Percentiles rank a stretch among this genome's conserved stretches.
Conservation (phyloP, 2,329 filamentous ascomycete genomes). For the Ophiostoma ips region DNA sequence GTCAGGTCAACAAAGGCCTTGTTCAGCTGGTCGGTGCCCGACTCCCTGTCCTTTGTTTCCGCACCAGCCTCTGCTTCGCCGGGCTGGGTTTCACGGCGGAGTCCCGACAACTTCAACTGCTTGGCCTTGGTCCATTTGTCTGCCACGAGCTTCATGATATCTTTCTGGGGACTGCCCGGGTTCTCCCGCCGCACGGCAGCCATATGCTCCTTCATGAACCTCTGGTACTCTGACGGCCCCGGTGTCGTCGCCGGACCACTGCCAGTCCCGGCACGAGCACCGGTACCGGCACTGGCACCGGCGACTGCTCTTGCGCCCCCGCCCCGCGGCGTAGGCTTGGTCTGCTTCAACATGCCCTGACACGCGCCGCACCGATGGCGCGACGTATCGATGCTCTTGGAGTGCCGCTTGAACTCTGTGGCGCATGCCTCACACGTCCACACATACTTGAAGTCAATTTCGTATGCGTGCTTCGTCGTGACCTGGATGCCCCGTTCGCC, state of each 20-base stretch:
- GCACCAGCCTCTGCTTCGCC: conserved; percentile 2
- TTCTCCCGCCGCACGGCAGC: conserved; percentile 41
- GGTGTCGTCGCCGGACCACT: neutral
- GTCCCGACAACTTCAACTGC: conserved; percentile 1
- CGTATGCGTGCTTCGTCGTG: conserved; percentile 80
- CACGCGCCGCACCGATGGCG: conserved; percentile 68
- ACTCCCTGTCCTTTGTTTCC: neutral
- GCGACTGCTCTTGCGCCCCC: conserved; percentile 3
- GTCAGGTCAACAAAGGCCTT: conserved; percentile 13
- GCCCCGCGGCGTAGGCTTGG: conserved; percentile 58
- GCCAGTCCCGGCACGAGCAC: conserved; percentile 4
- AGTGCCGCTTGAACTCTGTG: conserved; percentile 68
- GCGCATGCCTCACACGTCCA: conserved; percentile 65
- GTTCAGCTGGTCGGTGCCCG: conserved; percentile 8
- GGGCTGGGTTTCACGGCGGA: conserved; percentile 8
- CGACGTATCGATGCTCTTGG: conserved; percentile 63
- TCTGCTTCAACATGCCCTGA: conserved; percentile 56
- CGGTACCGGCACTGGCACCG: neutral
- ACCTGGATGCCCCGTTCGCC: conserved; percentile 54
- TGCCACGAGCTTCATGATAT: conserved; percentile 55
- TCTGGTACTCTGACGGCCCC: conserved; percentile 30
- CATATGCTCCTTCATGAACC: conserved; percentile 55
- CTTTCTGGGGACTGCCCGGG: conserved; percentile 45
- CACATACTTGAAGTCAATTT: conserved; percentile 83
- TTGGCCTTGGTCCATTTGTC: conserved; percentile 43